phyloP scores from a whole-genome alignment of 768 basidiomycete genomes.

The Bullera alba region DNA sequence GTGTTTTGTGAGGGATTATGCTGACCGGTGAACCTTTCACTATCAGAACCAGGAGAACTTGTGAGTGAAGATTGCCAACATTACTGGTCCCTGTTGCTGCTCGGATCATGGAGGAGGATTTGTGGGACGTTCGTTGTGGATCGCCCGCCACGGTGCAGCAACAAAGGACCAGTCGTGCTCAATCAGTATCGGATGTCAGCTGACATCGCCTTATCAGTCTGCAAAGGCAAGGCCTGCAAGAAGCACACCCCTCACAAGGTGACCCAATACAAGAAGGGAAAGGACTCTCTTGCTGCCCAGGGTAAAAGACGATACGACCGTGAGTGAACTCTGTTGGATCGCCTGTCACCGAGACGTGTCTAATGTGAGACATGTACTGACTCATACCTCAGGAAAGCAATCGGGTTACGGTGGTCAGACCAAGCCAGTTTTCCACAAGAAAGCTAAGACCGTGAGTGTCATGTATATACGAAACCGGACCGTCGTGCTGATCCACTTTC shows the following conservation, averaged over 20 bases:
- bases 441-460: slow-evolving; percentile 54
- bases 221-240: slow-evolving; percentile 18
- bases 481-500: background rate
- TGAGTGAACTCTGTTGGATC: too few species aligned
- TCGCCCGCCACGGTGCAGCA: too few species aligned
- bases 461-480: background rate
- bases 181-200: too few species aligned
- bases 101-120: too few species aligned
- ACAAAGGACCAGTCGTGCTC: too few species aligned
- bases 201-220: slow-evolving; percentile 9
- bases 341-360: too few species aligned
- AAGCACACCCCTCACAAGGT: slow-evolving; percentile 86
- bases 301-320: slow-evolving; percentile 99
- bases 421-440: slow-evolving; percentile 99
- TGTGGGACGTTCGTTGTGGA: too few species aligned
- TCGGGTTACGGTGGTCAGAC: slow-evolving; percentile 97
- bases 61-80: too few species aligned
- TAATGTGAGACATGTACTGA: background rate
- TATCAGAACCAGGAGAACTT: slow-evolving; percentile 84
- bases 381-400: slow-evolving; percentile 32
- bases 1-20: too few species aligned
- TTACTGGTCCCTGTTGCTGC: too few species aligned
- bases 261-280: slow-evolving; percentile 99
- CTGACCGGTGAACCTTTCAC: background rate
- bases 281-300: slow-evolving; percentile 94